Conservation (phyloP, 306 rosid genomes). For the Casuarina equisetifolia region DNA sequence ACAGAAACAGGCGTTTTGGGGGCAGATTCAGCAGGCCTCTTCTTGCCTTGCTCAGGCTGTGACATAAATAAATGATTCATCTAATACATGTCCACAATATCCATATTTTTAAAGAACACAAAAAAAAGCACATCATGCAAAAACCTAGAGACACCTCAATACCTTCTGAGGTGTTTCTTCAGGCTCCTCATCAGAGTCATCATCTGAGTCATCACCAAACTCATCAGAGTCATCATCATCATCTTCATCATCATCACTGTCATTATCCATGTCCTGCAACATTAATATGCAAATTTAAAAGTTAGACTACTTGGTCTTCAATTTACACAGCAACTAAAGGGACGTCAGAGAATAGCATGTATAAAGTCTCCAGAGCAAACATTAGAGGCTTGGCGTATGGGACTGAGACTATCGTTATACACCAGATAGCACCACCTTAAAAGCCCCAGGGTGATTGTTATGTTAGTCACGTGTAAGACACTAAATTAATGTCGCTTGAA, state of each 20-base stretch:
- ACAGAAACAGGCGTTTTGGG: conserved; percentile 59
- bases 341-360: background rate
- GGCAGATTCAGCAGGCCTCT: conserved; percentile 65
- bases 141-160: background rate
- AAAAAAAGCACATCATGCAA: background rate
- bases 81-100: background rate
- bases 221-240: conserved; percentile 37
- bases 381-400: too few species aligned
- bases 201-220: conserved; percentile 39
- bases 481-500: too few species aligned
- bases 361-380: background rate
- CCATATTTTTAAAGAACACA: too few species aligned
- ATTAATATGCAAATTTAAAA: background rate
- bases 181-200: conserved; percentile 49
- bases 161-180: conserved; percentile 74
- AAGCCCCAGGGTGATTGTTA: too few species aligned
- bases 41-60: conserved; percentile 55
- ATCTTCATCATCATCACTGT: conserved; percentile 37
- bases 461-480: too few species aligned
- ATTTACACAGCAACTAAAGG: background rate
- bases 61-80: background rate
- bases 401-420: too few species aligned
- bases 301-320: background rate
- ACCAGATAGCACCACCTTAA: too few species aligned
- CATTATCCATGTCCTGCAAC: conserved; percentile 49